phyloP scores from a whole-genome alignment of 768 basidiomycete genomes.

The Hygrocybe coccinea region DNA sequence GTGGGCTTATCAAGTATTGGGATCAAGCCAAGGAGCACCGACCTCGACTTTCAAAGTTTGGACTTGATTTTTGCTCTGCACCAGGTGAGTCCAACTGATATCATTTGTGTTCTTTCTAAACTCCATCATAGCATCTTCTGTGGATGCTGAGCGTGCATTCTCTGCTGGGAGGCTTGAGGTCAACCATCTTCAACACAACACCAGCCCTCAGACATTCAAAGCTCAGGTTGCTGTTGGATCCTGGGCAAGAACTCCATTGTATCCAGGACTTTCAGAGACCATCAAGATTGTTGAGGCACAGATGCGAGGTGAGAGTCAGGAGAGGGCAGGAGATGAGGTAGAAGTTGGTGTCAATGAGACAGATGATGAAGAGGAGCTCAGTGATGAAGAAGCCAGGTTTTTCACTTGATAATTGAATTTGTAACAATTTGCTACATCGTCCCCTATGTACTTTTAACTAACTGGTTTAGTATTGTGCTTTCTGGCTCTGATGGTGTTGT shows the following conservation, averaged over 20 bases:
- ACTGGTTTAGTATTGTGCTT: no score
- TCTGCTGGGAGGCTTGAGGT: slow-evolving; percentile 29
- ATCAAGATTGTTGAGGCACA: slow-evolving; percentile 12
- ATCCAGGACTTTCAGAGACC: slow-evolving; percentile 14
- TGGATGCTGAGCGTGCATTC: slow-evolving; percentile 36
- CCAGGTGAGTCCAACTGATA: background rate
- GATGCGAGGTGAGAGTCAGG: background rate
- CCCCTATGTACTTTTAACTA: no score
- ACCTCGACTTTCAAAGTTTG: background rate
- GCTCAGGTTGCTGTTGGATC: slow-evolving; percentile 30
- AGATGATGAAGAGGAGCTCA: no score
- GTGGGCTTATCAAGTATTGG: background rate
- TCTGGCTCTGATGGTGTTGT: no score
- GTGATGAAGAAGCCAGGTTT: no score
- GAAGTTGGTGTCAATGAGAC: no score
- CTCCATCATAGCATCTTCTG: slow-evolving; percentile 17
- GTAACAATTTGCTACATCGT: no score
- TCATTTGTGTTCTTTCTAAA: background rate
- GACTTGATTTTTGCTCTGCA: background rate
- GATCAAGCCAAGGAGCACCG: background rate
- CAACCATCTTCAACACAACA: slow-evolving; percentile 31
- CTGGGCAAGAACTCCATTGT: slow-evolving; percentile 23
- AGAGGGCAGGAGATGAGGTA: no score
- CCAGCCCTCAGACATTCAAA: slow-evolving; percentile 31
- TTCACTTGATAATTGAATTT: no score